Evolutionary conservation across 2,329 filamentous ascomycete species (phyloP).

Genomic region (Pseudodiploospora longispora): DNA sequence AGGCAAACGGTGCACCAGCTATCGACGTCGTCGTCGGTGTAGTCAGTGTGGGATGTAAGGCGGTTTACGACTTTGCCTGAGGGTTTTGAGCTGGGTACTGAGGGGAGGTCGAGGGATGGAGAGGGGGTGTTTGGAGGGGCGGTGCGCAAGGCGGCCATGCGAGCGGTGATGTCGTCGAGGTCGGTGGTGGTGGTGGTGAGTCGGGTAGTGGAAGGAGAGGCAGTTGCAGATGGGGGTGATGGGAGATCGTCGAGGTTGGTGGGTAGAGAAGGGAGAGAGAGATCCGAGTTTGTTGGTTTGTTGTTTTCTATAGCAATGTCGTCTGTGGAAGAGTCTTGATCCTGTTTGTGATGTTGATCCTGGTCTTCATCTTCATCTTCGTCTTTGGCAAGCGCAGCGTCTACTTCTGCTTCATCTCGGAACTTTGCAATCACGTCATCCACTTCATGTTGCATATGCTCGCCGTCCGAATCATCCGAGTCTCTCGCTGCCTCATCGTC

Average conservation of each 20-base stretch:
- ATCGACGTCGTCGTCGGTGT: constrained; percentile 63
- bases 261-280: constrained; percentile 41
- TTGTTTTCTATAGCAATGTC: not conserved
- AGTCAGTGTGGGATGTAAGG: constrained; percentile 32
- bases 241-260: constrained; percentile 31
- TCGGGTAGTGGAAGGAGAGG: not conserved
- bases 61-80: constrained; percentile 31
- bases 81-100: constrained; percentile 42
- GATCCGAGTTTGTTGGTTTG: constrained; percentile 12
- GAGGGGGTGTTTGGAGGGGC: constrained; percentile 18
- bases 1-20: constrained; percentile 79
- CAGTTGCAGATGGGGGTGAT: constrained; percentile 11
- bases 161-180: constrained; percentile 38
- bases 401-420: constrained; percentile 36
- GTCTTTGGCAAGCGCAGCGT: constrained; percentile 13
- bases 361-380: constrained; percentile 1
- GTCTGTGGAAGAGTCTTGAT: not conserved
- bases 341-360: not conserved
- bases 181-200: constrained; percentile 17
- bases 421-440: constrained; percentile 37
- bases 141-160: constrained; percentile 43
- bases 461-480: constrained; percentile 42
- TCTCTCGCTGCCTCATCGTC: constrained; percentile 11
- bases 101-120: constrained; percentile 35
- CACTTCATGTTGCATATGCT: constrained; percentile 37